phyloP scores from a whole-genome alignment of 495 filamentous ascomycete genomes.

The Penicillium waksmanii region DNA sequence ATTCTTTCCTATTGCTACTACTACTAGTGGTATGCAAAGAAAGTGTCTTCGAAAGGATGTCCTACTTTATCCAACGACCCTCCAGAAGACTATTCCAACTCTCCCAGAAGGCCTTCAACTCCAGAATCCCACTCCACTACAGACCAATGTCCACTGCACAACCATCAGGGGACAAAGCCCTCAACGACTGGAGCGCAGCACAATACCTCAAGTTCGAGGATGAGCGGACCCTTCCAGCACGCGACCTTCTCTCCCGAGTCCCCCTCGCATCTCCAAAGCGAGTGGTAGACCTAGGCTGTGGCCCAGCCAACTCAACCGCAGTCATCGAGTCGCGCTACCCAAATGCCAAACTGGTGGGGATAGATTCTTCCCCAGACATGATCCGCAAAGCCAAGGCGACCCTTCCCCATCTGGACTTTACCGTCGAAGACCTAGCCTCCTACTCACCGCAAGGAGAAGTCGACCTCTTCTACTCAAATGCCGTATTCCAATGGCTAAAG shows the following conservation, averaged over 20 bases:
- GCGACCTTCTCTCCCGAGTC: constrained; percentile 48
- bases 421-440: constrained; percentile 39
- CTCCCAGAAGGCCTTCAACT: constrained; percentile 11
- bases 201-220: constrained; percentile 54
- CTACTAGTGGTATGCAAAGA: not conserved
- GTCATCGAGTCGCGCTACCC: constrained; percentile 50
- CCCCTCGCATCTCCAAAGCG: constrained; percentile 34
- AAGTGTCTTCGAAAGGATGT: constrained; percentile 8
- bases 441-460: constrained; percentile 38
- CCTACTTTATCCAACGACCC: constrained; percentile 3
- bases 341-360: constrained; percentile 44
- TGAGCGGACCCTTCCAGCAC: constrained; percentile 49
- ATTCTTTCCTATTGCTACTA: not conserved
- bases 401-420: constrained; percentile 38
- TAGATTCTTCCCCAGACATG: constrained; percentile 61
- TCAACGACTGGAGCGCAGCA: constrained; percentile 48
- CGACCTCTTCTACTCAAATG: constrained; percentile 58
- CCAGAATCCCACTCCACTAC: constrained; percentile 7
- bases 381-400: constrained; percentile 45
- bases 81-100: constrained; percentile 13
- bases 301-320: constrained; percentile 56
- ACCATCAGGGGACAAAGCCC: constrained; percentile 9
- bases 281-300: constrained; percentile 60
- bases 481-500: constrained; percentile 59
- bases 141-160: constrained; percentile 28